phyloP scores from a whole-genome alignment of 2,329 filamentous ascomycete genomes.

The Stagonosporopsis cucurbitacearum region DNA sequence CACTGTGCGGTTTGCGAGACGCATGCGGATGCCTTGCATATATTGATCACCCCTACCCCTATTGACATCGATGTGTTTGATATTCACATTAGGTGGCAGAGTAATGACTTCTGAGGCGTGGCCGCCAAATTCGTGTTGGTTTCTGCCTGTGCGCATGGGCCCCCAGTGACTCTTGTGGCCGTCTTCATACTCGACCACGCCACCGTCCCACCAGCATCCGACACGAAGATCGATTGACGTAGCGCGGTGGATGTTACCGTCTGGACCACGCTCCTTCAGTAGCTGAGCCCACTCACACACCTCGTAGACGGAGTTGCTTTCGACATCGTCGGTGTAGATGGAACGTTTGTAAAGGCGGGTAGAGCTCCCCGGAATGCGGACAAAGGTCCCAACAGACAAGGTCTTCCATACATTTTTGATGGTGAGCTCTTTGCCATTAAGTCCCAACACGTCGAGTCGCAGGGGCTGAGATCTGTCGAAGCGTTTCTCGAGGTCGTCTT shows the following conservation, averaged over 20 bases:
- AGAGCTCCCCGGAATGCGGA: conserved; percentile 50
- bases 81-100: conserved; percentile 36
- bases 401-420: conserved; percentile 44
- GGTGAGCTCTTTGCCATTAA: conserved; percentile 51
- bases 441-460: conserved; percentile 43
- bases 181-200: conserved; percentile 55
- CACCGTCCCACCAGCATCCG: conserved; percentile 55
- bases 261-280: conserved; percentile 23
- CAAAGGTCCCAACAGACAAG: conserved; percentile 38
- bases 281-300: conserved; percentile 32
- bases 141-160: conserved; percentile 25
- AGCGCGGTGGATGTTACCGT: conserved; percentile 49
- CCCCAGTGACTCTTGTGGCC: conserved; percentile 55
- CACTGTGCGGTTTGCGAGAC: conserved; percentile 37
- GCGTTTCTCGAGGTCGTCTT: conserved; percentile 39
- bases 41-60: background rate
- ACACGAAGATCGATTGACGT: conserved; percentile 55
- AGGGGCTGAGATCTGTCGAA: conserved; percentile 43
- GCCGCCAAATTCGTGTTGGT: conserved; percentile 44
- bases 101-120: conserved; percentile 37
- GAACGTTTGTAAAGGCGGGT: conserved; percentile 51
- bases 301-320: background rate
- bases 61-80: conserved; percentile 44
- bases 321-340: conserved; percentile 22
- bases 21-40: conserved; percentile 41